These are phyloP conservation scores for Ascochyta fabae DNA, from an alignment of 2,329 filamentous ascomycete genomes.

Conservation along the genomic window DNA sequence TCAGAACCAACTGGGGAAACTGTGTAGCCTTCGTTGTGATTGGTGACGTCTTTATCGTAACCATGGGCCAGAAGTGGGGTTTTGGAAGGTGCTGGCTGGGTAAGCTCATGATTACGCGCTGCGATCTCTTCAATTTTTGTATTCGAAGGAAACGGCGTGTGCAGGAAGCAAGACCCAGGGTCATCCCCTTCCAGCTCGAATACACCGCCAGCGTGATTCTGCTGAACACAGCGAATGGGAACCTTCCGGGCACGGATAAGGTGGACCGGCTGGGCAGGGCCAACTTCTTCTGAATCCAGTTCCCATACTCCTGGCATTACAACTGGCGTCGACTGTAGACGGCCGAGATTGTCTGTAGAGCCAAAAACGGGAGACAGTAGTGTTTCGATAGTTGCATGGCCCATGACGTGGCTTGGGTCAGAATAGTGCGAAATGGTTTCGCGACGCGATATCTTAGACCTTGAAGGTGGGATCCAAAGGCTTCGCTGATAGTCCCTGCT, in stretches of 20 bases:
- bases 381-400: slow-evolving; percentile 25
- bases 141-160: background rate
- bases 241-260: no score
- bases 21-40: background rate
- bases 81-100: background rate
- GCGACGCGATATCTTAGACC: background rate
- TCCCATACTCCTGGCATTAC: background rate
- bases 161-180: background rate
- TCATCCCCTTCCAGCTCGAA: no score
- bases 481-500: background rate
- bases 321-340: background rate
- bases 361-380: background rate
- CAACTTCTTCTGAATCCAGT: background rate
- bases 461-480: background rate
- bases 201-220: no score
- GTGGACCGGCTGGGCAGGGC: background rate
- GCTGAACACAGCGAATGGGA: no score
- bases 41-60: background rate
- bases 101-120: background rate
- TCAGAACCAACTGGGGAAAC: background rate
- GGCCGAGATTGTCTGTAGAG: background rate
- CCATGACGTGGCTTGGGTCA: background rate
- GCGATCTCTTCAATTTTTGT: background rate
- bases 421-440: background rate
- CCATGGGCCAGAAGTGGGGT: background rate